A percentile compares a stretch with the other conserved stretches of the same genome.
phyloP scores from a whole-genome alignment of 2,329 filamentous ascomycete genomes.

The Fusarium duplospermum region DNA sequence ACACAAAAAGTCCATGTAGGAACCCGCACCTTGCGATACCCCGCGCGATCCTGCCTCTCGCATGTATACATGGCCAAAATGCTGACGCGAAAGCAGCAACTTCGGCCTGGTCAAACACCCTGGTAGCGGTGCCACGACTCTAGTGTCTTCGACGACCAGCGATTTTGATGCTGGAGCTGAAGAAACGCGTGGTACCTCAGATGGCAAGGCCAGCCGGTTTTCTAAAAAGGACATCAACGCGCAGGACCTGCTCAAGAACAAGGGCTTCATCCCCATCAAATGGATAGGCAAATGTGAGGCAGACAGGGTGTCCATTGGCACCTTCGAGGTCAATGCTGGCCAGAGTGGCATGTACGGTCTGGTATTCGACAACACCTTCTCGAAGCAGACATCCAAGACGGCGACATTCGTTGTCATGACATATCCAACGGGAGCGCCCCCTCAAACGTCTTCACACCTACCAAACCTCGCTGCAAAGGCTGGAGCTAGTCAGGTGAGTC shows the following conservation, averaged over 20 bases:
- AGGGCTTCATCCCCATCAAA: conserved; percentile 77
- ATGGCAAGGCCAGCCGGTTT: conserved; percentile 61
- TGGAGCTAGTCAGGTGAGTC: conserved; percentile 60
- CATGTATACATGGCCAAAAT: not conserved
- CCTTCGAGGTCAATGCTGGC: conserved; percentile 78
- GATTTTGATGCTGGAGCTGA: conserved; percentile 61
- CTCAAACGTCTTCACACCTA: conserved; percentile 78
- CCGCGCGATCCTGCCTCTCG: not conserved
- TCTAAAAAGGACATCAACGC: conserved; percentile 70
- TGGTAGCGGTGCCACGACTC: conserved; percentile 70
- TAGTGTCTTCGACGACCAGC: conserved; percentile 57
- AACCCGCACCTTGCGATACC: conserved; percentile 8
- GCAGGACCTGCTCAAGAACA: conserved; percentile 71
- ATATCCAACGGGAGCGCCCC: conserved; percentile 85
- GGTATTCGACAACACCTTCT: conserved; percentile 99
- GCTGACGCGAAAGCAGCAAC: conserved; percentile 67
- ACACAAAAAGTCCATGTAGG: conserved; percentile 93
- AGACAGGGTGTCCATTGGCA: conserved; percentile 93
- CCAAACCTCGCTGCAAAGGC: conserved; percentile 62
- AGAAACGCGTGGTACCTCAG: conserved; percentile 55
- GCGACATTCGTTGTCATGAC: conserved; percentile 95
- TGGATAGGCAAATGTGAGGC: conserved; percentile 98
- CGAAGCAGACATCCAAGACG: conserved; percentile 93
- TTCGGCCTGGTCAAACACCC: conserved; percentile 99
- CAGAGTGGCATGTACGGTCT: conserved; percentile 95